phyloP scores from a whole-genome alignment of 495 filamentous ascomycete species.

The Tuber indicum region DNA sequence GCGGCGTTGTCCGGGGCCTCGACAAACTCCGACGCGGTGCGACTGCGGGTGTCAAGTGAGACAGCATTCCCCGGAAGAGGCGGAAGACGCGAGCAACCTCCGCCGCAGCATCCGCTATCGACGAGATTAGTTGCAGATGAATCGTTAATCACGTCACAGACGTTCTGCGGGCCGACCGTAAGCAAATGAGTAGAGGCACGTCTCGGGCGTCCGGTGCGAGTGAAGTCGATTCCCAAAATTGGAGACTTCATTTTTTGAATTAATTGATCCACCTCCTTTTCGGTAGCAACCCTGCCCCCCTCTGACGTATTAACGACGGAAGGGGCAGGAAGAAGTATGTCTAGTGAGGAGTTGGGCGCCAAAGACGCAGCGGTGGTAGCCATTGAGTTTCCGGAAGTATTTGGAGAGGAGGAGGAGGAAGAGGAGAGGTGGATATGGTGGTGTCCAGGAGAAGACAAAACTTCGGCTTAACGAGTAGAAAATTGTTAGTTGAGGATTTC shows the following conservation, averaged over 20 bases:
- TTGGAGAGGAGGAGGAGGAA: conserved; percentile 10
- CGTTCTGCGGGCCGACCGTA: conserved; percentile 43
- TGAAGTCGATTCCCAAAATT: conserved; percentile 41
- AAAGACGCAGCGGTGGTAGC: conserved; percentile 7
- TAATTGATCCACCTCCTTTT: conserved; percentile 38
- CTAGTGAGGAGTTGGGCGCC: conserved; percentile 5
- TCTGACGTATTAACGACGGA: conserved; percentile 13
- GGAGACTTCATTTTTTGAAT: conserved; percentile 44
- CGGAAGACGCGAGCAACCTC: conserved; percentile 69
- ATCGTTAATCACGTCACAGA: conserved; percentile 25
- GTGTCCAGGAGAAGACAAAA: conserved; percentile 13
- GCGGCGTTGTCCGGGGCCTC: conserved; percentile 67
- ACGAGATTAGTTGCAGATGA: conserved; percentile 43
- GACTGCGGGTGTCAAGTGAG: background rate
- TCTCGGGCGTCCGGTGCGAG: conserved; percentile 45
- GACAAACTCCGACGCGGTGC: background rate
- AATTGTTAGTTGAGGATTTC: conserved; percentile 10
- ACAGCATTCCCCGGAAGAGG: conserved; percentile 43
- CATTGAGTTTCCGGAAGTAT: conserved; percentile 15
- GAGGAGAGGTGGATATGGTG: conserved; percentile 16
- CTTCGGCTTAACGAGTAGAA: conserved; percentile 15
- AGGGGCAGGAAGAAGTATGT: conserved; percentile 4
- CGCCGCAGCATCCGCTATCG: conserved; percentile 74
- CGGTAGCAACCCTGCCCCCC: conserved; percentile 12
- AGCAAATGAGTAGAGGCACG: conserved; percentile 31